phyloP scores from a whole-genome alignment of 176 grass and related monocot genomes.

The Ensete glaucum region DNA sequence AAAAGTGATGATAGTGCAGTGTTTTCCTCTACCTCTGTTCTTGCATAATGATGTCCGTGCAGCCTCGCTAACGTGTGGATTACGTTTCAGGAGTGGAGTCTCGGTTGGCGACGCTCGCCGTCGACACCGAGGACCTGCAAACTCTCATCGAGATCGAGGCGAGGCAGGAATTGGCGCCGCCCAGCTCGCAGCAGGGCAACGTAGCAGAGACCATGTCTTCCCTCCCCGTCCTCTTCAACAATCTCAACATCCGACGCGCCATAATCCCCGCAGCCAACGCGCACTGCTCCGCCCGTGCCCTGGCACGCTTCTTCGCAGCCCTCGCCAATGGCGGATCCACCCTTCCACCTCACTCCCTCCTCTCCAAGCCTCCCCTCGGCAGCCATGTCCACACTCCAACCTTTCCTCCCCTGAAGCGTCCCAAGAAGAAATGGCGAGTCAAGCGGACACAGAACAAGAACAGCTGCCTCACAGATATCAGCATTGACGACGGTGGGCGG shows the following conservation, averaged over 20 bases:
- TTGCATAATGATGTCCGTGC: background rate
- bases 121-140: constrained; percentile 67
- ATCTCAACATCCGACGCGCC: constrained; percentile 61
- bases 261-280: constrained; percentile 85
- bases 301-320: constrained; percentile 77
- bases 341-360: constrained; percentile 51
- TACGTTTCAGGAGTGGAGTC: constrained; percentile 61
- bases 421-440: constrained; percentile 34
- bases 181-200: constrained; percentile 21
- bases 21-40: too few relatives aligned
- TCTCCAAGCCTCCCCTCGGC: constrained; percentile 47
- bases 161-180: constrained; percentile 23
- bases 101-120: constrained; percentile 56
- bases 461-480: constrained; percentile 28
- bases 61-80: background rate
- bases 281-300: constrained; percentile 79
- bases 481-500: constrained; percentile 16
- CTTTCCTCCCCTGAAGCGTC: constrained; percentile 21
- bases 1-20: too few relatives aligned
- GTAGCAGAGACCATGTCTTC: constrained; percentile 47
- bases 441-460: constrained; percentile 15
- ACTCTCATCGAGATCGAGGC: constrained; percentile 35
- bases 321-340: constrained; percentile 40
- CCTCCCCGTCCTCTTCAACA: constrained; percentile 64
- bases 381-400: constrained; percentile 60